phyloP scores from a whole-genome alignment of 441 rosid species.

The Gossypium laxum region DNA sequence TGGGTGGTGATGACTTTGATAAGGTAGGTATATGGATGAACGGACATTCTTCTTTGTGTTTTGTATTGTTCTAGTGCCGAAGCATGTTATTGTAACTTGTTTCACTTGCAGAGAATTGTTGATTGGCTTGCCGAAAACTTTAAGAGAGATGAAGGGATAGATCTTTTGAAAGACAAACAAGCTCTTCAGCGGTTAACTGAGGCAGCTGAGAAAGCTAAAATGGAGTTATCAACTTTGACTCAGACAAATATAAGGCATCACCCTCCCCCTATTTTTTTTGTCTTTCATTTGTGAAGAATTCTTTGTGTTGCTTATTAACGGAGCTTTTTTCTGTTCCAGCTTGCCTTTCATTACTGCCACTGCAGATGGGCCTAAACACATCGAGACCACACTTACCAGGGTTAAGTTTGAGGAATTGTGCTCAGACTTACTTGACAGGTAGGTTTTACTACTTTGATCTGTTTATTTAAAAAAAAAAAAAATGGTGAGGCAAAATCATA shows the following conservation, averaged over 20 bases:
- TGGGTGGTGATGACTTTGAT: constrained; percentile 96
- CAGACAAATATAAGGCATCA: constrained; percentile 66
- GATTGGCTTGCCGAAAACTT: constrained; percentile 78
- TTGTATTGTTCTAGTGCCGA: not conserved
- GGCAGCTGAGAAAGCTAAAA: constrained; percentile 93
- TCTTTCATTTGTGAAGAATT: too few species aligned
- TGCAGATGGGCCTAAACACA: constrained; percentile 93
- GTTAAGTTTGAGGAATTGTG: constrained; percentile 85
- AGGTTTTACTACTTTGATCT: not conserved
- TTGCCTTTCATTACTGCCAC: constrained; percentile 94
- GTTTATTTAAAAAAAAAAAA: too few species aligned
- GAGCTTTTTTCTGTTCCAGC: too few species aligned
- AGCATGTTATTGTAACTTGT: not conserved
- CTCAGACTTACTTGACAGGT: constrained; percentile 84
- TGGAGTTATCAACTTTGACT: constrained; percentile 82
- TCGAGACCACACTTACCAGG: constrained; percentile 78
- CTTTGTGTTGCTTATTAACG: too few species aligned
- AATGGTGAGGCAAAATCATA: too few species aligned
- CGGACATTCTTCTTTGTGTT: too few species aligned
- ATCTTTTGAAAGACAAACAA: constrained; percentile 89
- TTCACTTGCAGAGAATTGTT: constrained; percentile 80
- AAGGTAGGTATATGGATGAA: constrained; percentile 50
- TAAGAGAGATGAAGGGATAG: constrained; percentile 81
- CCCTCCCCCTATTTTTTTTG: too few species aligned
- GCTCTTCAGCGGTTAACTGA: constrained; percentile 90